These are phyloP conservation scores for Cladosporium sp. DNA, from an alignment of 2,329 filamentous ascomycete genomes.

Conservation along the genomic window DNA sequence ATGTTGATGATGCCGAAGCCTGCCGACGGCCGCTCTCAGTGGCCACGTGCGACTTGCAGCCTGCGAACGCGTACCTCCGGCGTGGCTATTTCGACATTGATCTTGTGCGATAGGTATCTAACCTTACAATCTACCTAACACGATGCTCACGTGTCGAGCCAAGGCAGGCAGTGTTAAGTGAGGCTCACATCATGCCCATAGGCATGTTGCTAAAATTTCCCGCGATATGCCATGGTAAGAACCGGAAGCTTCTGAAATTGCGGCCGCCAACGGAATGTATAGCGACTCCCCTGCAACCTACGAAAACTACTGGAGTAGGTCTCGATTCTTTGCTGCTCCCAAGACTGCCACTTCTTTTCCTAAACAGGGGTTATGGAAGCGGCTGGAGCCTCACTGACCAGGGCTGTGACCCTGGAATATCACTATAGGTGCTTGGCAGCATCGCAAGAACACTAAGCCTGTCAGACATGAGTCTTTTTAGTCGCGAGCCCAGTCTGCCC, in stretches of 20 bases:
- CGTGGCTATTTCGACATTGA: not conserved
- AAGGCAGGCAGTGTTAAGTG: not conserved
- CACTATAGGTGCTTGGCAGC: conserved; percentile 6
- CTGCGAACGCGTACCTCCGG: not conserved
- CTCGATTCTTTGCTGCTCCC: not conserved
- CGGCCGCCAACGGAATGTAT: not conserved
- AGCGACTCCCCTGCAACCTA: not conserved
- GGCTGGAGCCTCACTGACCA: conserved; percentile 5
- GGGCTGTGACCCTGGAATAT: not conserved
- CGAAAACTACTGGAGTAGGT: conserved; percentile 1
- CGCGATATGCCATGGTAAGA: not conserved
- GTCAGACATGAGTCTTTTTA: conserved; percentile 1
- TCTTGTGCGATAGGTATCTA: not conserved
- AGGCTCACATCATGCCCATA: not conserved
- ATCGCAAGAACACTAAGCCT: not conserved
- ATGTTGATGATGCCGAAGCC: not conserved
- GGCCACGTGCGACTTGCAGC: not conserved
- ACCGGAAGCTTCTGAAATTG: not conserved
- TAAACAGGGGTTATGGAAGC: conserved; percentile 11
- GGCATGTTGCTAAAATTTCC: not conserved
- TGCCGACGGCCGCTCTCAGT: not conserved
- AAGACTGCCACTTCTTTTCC: not conserved
- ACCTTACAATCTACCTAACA: not conserved
- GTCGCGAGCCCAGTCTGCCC: not conserved
- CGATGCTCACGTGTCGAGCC: not conserved